Evolutionary conservation across 768 basidiomycete genomes (phyloP).

Genomic region (Lentinula lateritia): DNA sequence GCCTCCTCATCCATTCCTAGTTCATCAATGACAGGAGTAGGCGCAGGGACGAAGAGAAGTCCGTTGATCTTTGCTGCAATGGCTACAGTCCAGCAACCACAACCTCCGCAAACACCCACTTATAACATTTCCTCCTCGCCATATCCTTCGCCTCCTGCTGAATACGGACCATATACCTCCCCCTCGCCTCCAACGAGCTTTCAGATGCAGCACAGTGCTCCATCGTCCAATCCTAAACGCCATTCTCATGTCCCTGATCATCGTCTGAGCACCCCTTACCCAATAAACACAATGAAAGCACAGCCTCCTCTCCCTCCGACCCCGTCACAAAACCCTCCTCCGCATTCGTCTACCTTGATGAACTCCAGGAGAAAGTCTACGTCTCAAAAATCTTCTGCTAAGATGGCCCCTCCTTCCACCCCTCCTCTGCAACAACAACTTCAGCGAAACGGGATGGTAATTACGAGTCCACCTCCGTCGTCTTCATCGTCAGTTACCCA

Average conservation of each 20-base stretch:
- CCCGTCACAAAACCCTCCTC: background rate
- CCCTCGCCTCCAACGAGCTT: background rate
- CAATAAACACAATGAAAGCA: background rate
- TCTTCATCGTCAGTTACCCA: background rate
- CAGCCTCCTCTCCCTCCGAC: constrained; percentile 1
- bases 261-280: background rate
- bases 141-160: constrained; percentile 23
- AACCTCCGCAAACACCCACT: background rate
- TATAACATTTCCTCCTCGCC: background rate
- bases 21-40: background rate
- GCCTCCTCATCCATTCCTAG: background rate
- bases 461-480: background rate
- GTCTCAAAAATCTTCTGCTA: background rate
- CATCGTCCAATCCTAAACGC: background rate
- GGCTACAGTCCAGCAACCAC: constrained; percentile 23
- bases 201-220: background rate
- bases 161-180: constrained; percentile 3
- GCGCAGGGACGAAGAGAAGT: constrained; percentile 30
- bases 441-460: background rate
- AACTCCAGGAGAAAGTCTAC: background rate
- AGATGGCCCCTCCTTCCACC: background rate
- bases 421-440: background rate
- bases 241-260: background rate
- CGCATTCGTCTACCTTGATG: background rate
- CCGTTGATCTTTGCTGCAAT: constrained; percentile 64